A percentile compares a stretch with the other conserved stretches of the same genome.
Evolutionary conservation across 345 rosid species (phyloP).

Genomic region (Eutrema heterophyllum): DNA sequence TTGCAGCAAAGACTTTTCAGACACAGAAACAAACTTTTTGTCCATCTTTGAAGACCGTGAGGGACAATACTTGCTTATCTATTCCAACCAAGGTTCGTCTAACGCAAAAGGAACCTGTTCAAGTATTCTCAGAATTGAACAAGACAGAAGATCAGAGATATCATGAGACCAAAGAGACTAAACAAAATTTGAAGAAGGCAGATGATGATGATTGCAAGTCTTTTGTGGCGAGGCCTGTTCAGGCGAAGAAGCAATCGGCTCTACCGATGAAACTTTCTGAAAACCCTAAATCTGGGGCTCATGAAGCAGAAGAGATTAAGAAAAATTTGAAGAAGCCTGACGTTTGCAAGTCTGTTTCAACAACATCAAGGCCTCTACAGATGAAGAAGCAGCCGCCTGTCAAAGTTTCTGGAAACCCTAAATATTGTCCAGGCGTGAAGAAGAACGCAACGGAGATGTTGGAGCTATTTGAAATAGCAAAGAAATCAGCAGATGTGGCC

Average conservation of each 20-base stretch:
- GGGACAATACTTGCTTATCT: not conserved
- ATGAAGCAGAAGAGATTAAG: not conserved
- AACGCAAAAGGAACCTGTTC: not conserved
- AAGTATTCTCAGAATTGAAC: too few relatives aligned
- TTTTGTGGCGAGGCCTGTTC: not conserved
- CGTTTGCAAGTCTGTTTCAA: not conserved
- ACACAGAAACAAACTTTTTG: not conserved
- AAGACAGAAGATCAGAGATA: not conserved
- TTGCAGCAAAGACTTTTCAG: not conserved
- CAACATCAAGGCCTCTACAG: not conserved
- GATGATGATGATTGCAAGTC: not conserved
- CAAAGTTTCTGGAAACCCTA: not conserved
- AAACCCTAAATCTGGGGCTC: not conserved
- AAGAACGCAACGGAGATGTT: not conserved
- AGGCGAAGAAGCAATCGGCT: not conserved
- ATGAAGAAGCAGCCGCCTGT: not conserved
- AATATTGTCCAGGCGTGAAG: not conserved
- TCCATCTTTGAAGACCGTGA: not conserved
- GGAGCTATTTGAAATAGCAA: not conserved
- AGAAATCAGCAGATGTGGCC: constrained; percentile 5
- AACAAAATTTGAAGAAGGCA: not conserved
- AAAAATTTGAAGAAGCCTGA: too few relatives aligned
- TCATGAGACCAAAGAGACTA: not conserved
- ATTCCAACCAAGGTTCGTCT: not conserved
- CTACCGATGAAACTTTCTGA: not conserved